Base-by-base conservation (phyloP, 257 asterid species). In the Parsonsia alboflavescens region DNA sequence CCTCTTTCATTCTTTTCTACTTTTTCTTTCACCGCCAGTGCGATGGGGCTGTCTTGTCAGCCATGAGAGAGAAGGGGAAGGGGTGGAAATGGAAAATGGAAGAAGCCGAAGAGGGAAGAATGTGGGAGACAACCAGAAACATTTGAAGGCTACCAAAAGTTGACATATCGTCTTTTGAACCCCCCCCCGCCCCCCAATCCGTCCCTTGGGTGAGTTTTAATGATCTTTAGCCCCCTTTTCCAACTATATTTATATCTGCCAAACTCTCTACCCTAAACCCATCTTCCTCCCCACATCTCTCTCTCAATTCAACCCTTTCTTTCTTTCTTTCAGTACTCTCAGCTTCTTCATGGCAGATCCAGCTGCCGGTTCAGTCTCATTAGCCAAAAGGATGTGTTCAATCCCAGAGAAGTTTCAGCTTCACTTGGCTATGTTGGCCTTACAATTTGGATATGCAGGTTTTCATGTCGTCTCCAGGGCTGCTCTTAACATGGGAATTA, bases 401-500 rank as follows among this genome's bases (percentile, higher is more conserved):
- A 78, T 95, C 12, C 97, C 99, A 9, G 99, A 95, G 83, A 95
- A 82, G 65, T 76, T 84, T 57, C 98, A 95, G 79, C 95, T 93
- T 30, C 99, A 93, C 78, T 54, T 88, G 52, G 85, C 99, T 63
- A 95, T 95, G 99, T 78, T 95, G 26, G 88, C 94, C 52, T 69
- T 96, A 85, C 99, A 96, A 42, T 96, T 96, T 52, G 99, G 99
- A 2, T 96, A 96, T 53, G 99, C 99, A 2, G 99, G 99, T 24
- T 96, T 96, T 17, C 99, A 96, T 73, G 96, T 96, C 13, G 98
- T 96, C 30, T 96, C 99, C 2, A 76, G 98, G 44, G 86, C 88
- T 30, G 99, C 99, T 68, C 99, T 96, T 70, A 96, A 96, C 77
- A 96, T 93, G 98, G 99, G 99, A 54, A 96, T 96, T 10, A 96